Evolutionary conservation across 805 yeast species (phyloP).

Genomic region (Saccharomycopsis javanensis): DNA sequence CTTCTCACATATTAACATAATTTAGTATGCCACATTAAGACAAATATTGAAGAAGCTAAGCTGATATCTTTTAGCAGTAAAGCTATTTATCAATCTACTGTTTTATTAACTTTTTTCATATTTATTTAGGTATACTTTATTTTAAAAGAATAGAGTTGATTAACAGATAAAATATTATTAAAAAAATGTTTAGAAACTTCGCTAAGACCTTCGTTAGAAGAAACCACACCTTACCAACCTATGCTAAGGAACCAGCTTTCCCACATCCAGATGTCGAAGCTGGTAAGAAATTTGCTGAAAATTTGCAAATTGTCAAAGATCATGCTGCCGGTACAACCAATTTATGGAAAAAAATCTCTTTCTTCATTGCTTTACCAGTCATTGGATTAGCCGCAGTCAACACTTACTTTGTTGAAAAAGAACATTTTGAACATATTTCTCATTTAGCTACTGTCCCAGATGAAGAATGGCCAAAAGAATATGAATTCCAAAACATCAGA

Average conservation of each 20-base stretch:
- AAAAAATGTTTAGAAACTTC: constrained; percentile 1
- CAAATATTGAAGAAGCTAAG: no score
- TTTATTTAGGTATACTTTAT: no score
- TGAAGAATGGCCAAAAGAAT: constrained; percentile 87
- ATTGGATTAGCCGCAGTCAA: constrained; percentile 67
- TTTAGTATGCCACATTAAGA: no score
- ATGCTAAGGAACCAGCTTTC: constrained; percentile 40
- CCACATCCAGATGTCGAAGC: constrained; percentile 43
- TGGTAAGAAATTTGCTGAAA: constrained; percentile 60
- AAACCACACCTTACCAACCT: constrained; percentile 28
- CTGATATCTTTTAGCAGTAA: no score
- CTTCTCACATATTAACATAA: no score
- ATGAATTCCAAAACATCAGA: constrained; percentile 89
- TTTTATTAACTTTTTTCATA: no score
- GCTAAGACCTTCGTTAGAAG: constrained; percentile 14
- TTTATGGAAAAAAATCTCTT: constrained; percentile 80
- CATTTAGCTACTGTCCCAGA: constrained; percentile 63
- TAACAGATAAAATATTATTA: no score
- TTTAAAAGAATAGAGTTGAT: no score
- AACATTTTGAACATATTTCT: constrained; percentile 85
- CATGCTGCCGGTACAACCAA: constrained; percentile 73
- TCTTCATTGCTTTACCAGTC: constrained; percentile 75
- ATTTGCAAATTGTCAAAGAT: constrained; percentile 53
- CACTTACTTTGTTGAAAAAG: constrained; percentile 71
- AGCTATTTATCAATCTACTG: no score